phyloP scores from a whole-genome alignment of 2,329 filamentous ascomycete species.

The Verticillium nubilum region DNA sequence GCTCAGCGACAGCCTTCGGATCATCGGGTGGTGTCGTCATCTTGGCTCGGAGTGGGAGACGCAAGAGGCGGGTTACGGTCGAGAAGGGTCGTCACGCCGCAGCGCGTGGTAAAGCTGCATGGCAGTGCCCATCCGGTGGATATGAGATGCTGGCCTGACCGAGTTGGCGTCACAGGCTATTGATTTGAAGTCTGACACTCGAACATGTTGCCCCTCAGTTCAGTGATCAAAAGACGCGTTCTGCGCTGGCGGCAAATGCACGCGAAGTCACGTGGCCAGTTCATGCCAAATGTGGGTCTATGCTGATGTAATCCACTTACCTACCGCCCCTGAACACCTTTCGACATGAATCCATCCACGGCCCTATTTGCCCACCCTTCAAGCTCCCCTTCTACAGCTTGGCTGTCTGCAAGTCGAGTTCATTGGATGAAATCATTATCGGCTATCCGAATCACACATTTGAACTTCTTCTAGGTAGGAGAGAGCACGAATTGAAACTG shows the following conservation, averaged over 20 bases:
- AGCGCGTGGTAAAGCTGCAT: neutral
- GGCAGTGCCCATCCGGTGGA: neutral
- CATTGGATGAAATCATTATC: too few species aligned
- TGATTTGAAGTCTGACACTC: neutral
- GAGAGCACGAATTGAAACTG: too few species aligned
- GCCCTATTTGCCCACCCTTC: too few species aligned
- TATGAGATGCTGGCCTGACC: too few species aligned
- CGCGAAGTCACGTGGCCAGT: conserved; percentile 5
- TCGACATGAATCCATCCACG: too few species aligned
- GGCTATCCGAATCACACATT: too few species aligned
- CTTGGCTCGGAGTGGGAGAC: neutral
- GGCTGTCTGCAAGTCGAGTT: too few species aligned
- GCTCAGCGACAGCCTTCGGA: conserved; percentile 15
- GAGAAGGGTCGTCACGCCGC: neutral
- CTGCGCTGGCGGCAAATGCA: conserved; percentile 3
- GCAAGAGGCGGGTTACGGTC: neutral
- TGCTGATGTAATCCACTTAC: too few species aligned
- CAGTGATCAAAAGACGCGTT: neutral
- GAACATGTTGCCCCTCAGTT: neutral
- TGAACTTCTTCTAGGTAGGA: too few species aligned
- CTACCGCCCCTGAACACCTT: too few species aligned
- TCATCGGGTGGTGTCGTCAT: neutral
- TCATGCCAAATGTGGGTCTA: too few species aligned
- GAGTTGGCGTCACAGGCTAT: neutral
- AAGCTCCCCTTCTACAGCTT: too few species aligned